Evolutionary conservation across 2,329 filamentous ascomycete species (phyloP), one percentile per base, ranked within the genome.

Genomic region (Talaromyces sp.): DNA sequence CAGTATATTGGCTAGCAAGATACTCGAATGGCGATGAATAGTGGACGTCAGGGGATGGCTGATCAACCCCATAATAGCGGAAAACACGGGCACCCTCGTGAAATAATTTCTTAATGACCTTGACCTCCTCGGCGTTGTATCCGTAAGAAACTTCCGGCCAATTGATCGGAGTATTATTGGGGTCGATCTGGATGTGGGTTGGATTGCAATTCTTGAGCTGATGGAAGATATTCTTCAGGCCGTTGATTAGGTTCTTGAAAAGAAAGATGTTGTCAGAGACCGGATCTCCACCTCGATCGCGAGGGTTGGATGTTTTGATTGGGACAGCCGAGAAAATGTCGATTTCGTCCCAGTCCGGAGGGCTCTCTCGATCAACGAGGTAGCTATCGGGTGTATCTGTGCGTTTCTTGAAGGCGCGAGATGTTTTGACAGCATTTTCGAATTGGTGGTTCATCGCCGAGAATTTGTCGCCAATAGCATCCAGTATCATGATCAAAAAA

Each of bases 381-480:
- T 92, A 96, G 53, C 89, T 89, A 65, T 97, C 94, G 0, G 84
- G 79, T 0, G 81, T 81, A 64, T 89, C 86, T 0, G 6, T 46
- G 61, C 91, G 88, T 64, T 89, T 85, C 14, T 83, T 84, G 69
- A 90, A 90, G 54, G 87, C 83, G 69, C 88, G 90, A 12, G 92
- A 96, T 5, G 96, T 82, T 77, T 97, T 99, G 52, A 96, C 90
- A 17, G 94, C 92, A 74, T 99, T 99, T 41, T 88, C 85, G 71
- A 96, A 97, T 73, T 97, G 92, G 60, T 91, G 85, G 71, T 99
- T 99, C 94, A 99, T 99, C 2, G 92, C 88, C 1, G 92, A 92
- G 71, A 99, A 97, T 72, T 99, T 99, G 71, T 99, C 94, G 54
- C 91, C 94, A 67, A 99, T 97, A 10, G 95, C 94, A 74, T 97